These are phyloP conservation scores for Colletotrichum coccodes DNA, from an alignment of 2,329 filamentous ascomycete species.

Conservation along the genomic window DNA sequence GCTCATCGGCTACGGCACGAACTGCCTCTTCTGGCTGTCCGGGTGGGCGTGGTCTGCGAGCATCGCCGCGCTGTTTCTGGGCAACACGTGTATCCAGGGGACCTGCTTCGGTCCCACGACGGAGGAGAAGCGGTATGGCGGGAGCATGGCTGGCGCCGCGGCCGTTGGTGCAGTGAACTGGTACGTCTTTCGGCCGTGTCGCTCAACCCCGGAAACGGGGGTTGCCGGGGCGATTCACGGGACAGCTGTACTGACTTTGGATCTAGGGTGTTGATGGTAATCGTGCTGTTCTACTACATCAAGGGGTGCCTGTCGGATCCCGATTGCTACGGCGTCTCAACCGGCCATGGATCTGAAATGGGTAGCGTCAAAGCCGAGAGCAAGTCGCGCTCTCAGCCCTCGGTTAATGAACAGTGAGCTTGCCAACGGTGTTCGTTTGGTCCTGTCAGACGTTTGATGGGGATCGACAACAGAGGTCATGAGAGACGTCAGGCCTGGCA, in stretches of 20 bases:
- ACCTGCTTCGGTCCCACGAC: slow-evolving; percentile 36
- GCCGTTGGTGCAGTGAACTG: slow-evolving; percentile 54
- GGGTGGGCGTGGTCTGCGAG: slow-evolving; percentile 54
- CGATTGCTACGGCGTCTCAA: slow-evolving; percentile 27
- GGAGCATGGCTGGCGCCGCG: slow-evolving; percentile 50
- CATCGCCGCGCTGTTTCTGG: slow-evolving; percentile 41
- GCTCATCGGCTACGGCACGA: slow-evolving; percentile 47
- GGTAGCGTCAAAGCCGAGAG: slow-evolving; percentile 38
- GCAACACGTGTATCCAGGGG: slow-evolving; percentile 31
- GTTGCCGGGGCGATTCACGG: background rate
- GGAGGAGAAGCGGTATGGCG: slow-evolving; percentile 35
- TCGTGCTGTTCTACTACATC: slow-evolving; percentile 51
- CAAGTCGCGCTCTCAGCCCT: slow-evolving; percentile 8
- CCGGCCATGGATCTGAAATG: slow-evolving; percentile 39
- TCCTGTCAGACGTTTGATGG: background rate
- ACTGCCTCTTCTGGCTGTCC: slow-evolving; percentile 55
- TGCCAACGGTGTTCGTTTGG: background rate
- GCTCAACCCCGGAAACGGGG: background rate
- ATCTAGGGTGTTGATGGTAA: slow-evolving; percentile 49
- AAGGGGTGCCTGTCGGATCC: slow-evolving; percentile 42
- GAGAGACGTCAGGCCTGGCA: background rate
- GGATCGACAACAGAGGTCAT: background rate
- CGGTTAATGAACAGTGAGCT: background rate
- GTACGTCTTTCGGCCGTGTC: slow-evolving; percentile 39
- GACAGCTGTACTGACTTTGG: slow-evolving; percentile 6